Evolutionary conservation across 257 asterid species (phyloP).

Genomic region (Penstemon davidsonii): DNA sequence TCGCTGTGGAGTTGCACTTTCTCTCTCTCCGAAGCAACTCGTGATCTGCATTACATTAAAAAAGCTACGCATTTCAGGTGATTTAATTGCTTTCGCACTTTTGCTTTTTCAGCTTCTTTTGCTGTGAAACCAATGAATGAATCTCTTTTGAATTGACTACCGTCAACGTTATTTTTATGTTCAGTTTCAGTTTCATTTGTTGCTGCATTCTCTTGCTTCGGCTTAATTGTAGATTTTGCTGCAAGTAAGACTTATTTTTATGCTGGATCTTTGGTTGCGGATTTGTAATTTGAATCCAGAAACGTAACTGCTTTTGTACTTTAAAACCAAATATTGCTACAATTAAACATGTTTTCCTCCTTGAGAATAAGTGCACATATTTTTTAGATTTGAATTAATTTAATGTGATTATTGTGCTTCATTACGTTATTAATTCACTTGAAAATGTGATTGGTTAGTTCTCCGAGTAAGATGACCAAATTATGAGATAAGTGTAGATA

Average conservation of each 20-base stretch:
- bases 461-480: too few species aligned
- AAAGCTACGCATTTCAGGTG: slow-evolving; percentile 44
- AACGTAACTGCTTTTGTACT: slow-evolving; percentile 28
- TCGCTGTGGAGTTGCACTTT: slow-evolving; percentile 25
- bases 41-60: slow-evolving; percentile 38
- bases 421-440: slow-evolving; percentile 2
- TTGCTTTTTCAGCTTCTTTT: slow-evolving; percentile 34
- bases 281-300: slow-evolving; percentile 28
- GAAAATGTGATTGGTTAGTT: too few species aligned
- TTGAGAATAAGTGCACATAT: slow-evolving; percentile 14
- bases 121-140: slow-evolving; percentile 33
- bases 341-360: slow-evolving; percentile 2
- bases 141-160: slow-evolving; percentile 46
- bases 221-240: slow-evolving; percentile 4
- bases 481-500: too few species aligned
- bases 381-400: slow-evolving; percentile 19
- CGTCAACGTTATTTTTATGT: slow-evolving; percentile 22
- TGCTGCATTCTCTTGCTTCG: slow-evolving; percentile 22
- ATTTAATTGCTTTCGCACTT: slow-evolving; percentile 26
- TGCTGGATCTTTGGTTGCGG: slow-evolving; percentile 29
- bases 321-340: slow-evolving; percentile 13
- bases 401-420: slow-evolving; percentile 24
- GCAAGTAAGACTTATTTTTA: slow-evolving; percentile 15
- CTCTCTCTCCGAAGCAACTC: slow-evolving; percentile 37
- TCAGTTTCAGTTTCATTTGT: slow-evolving; percentile 19